Evolutionary conservation across 257 asterid species (phyloP).

Genomic region (Gynochthodes officinalis): DNA sequence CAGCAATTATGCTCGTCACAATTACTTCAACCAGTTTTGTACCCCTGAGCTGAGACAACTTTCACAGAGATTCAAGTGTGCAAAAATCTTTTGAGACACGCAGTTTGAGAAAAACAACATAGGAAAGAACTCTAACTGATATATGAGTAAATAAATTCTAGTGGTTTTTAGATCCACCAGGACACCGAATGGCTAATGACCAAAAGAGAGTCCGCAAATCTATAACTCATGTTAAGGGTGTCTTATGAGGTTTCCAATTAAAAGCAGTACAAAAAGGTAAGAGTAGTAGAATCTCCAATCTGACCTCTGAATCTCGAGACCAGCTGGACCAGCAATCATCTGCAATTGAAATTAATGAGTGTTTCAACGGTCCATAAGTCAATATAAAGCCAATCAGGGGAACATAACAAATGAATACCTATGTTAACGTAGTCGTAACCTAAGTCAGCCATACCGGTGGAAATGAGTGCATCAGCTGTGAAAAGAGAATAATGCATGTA

Average conservation of each 20-base stretch:
- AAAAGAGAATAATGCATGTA: slow-evolving; percentile 17
- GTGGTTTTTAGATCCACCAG: no score
- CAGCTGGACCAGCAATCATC: slow-evolving; percentile 94
- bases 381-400: slow-evolving; percentile 7
- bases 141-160: no score
- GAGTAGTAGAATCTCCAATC: slow-evolving; percentile 17
- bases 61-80: not conserved
- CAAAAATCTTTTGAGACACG: not conserved
- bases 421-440: slow-evolving; percentile 78
- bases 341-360: slow-evolving; percentile 36
- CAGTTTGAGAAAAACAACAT: not conserved
- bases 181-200: no score
- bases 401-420: slow-evolving; percentile 41
- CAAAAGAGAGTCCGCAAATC: no score
- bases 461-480: slow-evolving; percentile 85
- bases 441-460: slow-evolving; percentile 82
- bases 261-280: not conserved
- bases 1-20: not conserved
- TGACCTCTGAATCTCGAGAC: slow-evolving; percentile 56
- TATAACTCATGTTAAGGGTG: no score
- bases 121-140: no score
- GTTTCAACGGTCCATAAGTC: slow-evolving; percentile 9
- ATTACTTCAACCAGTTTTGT: not conserved
- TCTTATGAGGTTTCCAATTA: not conserved
- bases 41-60: not conserved